Percentiles rank a stretch among this genome's conserved stretches.
phyloP scores from a whole-genome alignment of 768 basidiomycete genomes.

The Symmetrospora coprosmae region DNA sequence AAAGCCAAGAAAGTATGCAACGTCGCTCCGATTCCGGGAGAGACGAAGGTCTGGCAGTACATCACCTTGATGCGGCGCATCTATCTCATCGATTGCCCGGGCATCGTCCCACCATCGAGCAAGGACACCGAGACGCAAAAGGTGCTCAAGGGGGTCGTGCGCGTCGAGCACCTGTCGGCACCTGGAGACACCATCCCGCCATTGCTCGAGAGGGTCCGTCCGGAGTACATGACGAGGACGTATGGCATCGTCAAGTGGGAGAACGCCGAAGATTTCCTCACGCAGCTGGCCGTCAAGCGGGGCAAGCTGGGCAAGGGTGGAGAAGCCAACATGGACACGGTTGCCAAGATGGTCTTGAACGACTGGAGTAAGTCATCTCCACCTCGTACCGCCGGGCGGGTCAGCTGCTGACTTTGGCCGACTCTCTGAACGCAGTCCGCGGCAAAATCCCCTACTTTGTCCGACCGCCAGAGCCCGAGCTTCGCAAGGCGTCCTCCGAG shows the following conservation, averaged over 20 bases:
- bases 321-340: constrained; percentile 79
- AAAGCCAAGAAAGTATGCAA: constrained; percentile 96
- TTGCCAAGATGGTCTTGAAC: constrained; percentile 83
- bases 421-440: constrained; percentile 60
- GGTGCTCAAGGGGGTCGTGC: constrained; percentile 90
- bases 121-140: constrained; percentile 77
- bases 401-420: neutral
- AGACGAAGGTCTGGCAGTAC: constrained; percentile 99
- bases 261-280: constrained; percentile 60
- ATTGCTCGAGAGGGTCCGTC: constrained; percentile 80
- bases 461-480: constrained; percentile 55
- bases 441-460: constrained; percentile 96
- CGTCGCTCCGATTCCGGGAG: constrained; percentile 91
- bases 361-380: constrained; percentile 36
- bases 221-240: constrained; percentile 68
- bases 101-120: constrained; percentile 87
- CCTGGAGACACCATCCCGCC: constrained; percentile 84
- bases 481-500: constrained; percentile 47
- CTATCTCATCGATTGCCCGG: constrained; percentile 98
- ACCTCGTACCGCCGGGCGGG: neutral
- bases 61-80: constrained; percentile 90
- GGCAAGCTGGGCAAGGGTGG: constrained; percentile 85
- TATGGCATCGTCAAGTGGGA: constrained; percentile 56
- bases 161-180: constrained; percentile 81
- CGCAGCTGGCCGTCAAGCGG: constrained; percentile 72